These are phyloP conservation scores for Yueomyces sinensis DNA, from an alignment of 805 yeast genomes.

Conservation along the genomic window DNA sequence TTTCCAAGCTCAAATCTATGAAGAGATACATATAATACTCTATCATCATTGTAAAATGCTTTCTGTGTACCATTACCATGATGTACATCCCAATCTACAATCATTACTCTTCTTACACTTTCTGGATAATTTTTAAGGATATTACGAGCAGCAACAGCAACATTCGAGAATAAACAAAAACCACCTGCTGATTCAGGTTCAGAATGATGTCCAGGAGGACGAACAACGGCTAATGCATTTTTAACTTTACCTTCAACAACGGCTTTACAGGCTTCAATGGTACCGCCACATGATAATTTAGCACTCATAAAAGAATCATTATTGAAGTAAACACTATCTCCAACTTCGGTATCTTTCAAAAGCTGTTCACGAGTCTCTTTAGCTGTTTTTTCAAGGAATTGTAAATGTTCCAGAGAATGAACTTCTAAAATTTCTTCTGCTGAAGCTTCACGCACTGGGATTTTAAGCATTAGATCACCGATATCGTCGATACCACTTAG, in stretches of 20 bases:
- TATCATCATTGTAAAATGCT: conserved; percentile 77
- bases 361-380: conserved; percentile 66
- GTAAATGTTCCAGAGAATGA: conserved; percentile 70
- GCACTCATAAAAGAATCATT: conserved; percentile 84
- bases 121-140: conserved; percentile 78
- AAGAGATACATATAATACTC: conserved; percentile 80
- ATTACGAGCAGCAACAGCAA: conserved; percentile 89
- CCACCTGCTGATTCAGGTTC: conserved; percentile 98
- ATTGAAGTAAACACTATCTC: conserved; percentile 91
- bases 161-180: conserved; percentile 89
- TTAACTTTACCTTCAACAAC: conserved; percentile 88
- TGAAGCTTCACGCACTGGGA: conserved; percentile 83
- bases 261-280: conserved; percentile 91
- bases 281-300: conserved; percentile 88
- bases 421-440: conserved; percentile 76
- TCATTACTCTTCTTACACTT: conserved; percentile 66
- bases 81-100: conserved; percentile 96
- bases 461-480: conserved; percentile 77
- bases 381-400: conserved; percentile 61
- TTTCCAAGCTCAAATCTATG: conserved; percentile 88
- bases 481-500: conserved; percentile 56
- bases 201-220: conserved; percentile 99
- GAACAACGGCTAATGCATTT: conserved; percentile 84
- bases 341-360: conserved; percentile 71
- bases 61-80: conserved; percentile 98